Conservation (phyloP, 768 basidiomycete genomes). For the Naganishia onofrii region DNA sequence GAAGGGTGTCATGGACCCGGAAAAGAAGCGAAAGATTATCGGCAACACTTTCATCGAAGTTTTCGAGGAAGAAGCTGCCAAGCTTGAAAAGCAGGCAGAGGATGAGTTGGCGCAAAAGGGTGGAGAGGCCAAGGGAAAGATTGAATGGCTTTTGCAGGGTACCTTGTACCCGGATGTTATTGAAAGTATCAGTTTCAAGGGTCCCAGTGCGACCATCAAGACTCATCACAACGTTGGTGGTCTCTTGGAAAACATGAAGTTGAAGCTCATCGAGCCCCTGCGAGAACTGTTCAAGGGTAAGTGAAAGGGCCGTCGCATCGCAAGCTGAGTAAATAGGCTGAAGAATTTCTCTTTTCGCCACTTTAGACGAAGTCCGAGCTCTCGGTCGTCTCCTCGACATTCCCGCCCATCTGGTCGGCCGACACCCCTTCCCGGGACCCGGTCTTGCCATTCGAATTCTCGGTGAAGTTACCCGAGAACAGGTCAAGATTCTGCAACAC, state of each 20-base stretch:
- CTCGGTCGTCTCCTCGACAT: conserved; percentile 87
- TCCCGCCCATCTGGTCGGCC: conserved; percentile 85
- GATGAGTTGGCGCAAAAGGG: conserved; percentile 65
- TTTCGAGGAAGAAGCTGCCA: conserved; percentile 88
- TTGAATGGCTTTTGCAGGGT: conserved; percentile 96
- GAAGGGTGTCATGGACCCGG: conserved; percentile 90
- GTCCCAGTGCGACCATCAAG: conserved; percentile 97
- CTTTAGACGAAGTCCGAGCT: conserved; percentile 85
- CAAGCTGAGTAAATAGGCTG: neutral
- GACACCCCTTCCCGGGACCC: conserved; percentile 98
- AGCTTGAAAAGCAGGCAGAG: conserved; percentile 77
- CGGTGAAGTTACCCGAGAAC: conserved; percentile 87
- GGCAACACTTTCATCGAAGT: conserved; percentile 98
- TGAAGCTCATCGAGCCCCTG: conserved; percentile 96
- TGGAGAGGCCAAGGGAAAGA: conserved; percentile 75
- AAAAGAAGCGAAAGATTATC: conserved; percentile 95
- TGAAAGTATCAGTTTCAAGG: conserved; percentile 98
- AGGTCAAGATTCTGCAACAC: conserved; percentile 77
- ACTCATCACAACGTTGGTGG: conserved; percentile 99
- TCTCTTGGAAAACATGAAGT: conserved; percentile 91
- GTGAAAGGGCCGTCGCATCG: conserved; percentile 34
- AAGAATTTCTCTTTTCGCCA: neutral
- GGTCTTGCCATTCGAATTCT: conserved; percentile 97
- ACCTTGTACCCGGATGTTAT: conserved; percentile 99
- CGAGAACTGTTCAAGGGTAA: conserved; percentile 96